These are phyloP conservation scores for Russula dissimulans DNA, from an alignment of 768 basidiomycete species.

Conservation along the genomic window DNA sequence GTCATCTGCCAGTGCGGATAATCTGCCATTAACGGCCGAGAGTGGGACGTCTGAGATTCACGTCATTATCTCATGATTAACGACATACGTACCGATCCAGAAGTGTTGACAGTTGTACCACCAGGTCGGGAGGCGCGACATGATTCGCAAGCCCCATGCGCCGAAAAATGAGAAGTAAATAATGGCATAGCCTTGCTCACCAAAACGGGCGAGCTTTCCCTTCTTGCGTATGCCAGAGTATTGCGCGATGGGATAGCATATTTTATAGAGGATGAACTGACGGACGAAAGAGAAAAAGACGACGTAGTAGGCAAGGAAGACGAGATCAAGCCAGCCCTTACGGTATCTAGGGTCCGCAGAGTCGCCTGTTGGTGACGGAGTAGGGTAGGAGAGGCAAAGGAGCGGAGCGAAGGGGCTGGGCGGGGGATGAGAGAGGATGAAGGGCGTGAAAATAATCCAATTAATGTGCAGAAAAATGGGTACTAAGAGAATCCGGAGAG, in stretches of 20 bases:
- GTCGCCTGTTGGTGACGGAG: conserved; percentile 41
- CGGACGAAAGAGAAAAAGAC: conserved; percentile 86
- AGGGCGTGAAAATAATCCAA: conserved; percentile 49
- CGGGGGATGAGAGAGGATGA: conserved; percentile 34
- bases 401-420: conserved; percentile 70
- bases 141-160: conserved; percentile 68
- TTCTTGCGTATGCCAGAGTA: conserved; percentile 59
- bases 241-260: conserved; percentile 59
- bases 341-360: conserved; percentile 46
- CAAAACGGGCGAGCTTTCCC: conserved; percentile 72
- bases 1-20: conserved; percentile 90
- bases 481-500: conserved; percentile 56
- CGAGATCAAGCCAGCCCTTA: conserved; percentile 66
- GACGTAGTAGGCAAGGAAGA: conserved; percentile 76
- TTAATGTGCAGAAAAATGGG: conserved; percentile 54
- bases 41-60: background rate
- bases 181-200: conserved; percentile 84
- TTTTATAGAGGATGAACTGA: conserved; percentile 56
- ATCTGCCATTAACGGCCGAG: conserved; percentile 34
- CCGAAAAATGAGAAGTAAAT: conserved; percentile 70
- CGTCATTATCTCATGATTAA: background rate
- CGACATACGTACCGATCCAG: conserved; percentile 55
- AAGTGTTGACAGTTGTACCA: conserved; percentile 81
- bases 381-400: conserved; percentile 61
- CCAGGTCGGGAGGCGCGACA: conserved; percentile 71